phyloP scores from a whole-genome alignment of 176 grass and related monocot genomes.

The Oryza punctata region DNA sequence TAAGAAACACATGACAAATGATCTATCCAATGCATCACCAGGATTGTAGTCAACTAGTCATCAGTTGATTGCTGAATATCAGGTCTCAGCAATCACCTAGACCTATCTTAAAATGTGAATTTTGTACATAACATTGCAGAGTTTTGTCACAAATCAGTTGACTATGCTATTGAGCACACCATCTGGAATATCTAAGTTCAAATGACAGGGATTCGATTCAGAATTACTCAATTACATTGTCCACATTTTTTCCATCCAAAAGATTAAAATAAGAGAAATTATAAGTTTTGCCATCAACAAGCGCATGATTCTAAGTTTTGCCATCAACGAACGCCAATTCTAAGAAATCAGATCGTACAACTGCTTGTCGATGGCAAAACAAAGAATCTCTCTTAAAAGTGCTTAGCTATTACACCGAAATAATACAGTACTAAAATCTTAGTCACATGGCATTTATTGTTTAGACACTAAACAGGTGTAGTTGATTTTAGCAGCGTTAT shows the following conservation, averaged over 20 bases:
- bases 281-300: too few species aligned
- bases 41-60: not conserved
- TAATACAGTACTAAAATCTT: not conserved
- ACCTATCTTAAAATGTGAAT: not conserved
- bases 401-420: constrained; percentile 8
- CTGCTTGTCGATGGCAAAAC: too few species aligned
- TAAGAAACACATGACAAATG: constrained; percentile 37
- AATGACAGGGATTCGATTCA: constrained; percentile 8
- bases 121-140: not conserved
- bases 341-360: too few species aligned
- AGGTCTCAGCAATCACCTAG: not conserved
- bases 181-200: constrained; percentile 14
- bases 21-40: not conserved
- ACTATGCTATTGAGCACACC: not conserved
- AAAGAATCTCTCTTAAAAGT: too few species aligned
- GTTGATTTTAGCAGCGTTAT: not conserved
- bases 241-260: not conserved
- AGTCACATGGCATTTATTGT: not conserved
- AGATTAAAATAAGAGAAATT: not conserved
- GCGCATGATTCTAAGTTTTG: too few species aligned
- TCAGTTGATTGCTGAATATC: constrained; percentile 21
- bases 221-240: not conserved
- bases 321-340: too few species aligned
- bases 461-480: not conserved
- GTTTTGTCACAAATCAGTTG: not conserved